Conservation (phyloP, 495 filamentous ascomycete species). For the Tuber calosporum region DNA sequence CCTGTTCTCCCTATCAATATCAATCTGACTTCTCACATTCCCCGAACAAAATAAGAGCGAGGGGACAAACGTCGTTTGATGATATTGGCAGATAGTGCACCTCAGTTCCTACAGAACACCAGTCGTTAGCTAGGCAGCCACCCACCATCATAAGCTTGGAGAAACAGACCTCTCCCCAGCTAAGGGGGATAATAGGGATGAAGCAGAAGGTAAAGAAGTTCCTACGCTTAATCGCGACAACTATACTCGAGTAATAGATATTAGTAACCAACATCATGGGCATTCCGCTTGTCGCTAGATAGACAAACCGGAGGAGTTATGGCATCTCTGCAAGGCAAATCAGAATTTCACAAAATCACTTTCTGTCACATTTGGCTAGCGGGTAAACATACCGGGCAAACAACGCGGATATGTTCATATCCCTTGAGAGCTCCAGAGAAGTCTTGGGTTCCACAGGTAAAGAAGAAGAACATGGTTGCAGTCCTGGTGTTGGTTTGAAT, state of each 20-base stretch:
- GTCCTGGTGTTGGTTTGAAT: neutral
- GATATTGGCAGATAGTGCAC: slow-evolving; percentile 28
- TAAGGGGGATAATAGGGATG: slow-evolving; percentile 36
- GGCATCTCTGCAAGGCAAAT: slow-evolving; percentile 19
- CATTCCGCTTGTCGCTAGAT: neutral
- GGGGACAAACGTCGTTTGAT: slow-evolving; percentile 29
- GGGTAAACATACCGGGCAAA: slow-evolving; percentile 23
- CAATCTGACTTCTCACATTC: slow-evolving; percentile 5
- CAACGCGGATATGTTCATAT: slow-evolving; percentile 23
- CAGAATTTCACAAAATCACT: slow-evolving; percentile 1
- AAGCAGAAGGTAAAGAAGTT: slow-evolving; percentile 41
- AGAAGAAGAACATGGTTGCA: slow-evolving; percentile 32
- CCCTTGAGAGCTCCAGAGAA: slow-evolving; percentile 22
- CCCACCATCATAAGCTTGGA: neutral
- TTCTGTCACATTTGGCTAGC: neutral
- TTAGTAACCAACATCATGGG: slow-evolving; percentile 5
- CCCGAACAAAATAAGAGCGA: neutral
- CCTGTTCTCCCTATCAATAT: slow-evolving; percentile 10
- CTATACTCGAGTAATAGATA: slow-evolving; percentile 7
- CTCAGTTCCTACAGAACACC: slow-evolving; percentile 20
- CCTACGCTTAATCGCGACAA: slow-evolving; percentile 29
- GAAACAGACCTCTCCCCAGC: slow-evolving; percentile 25
- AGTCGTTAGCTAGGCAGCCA: slow-evolving; percentile 1
- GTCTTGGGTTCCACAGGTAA: slow-evolving; percentile 27
- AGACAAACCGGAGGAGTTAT: slow-evolving; percentile 22